Percentiles rank a stretch among this genome's conserved stretches.
These are phyloP conservation scores for Kwoniella bestiolae DNA, from an alignment of 768 basidiomycete species.

Conservation along the genomic window DNA sequence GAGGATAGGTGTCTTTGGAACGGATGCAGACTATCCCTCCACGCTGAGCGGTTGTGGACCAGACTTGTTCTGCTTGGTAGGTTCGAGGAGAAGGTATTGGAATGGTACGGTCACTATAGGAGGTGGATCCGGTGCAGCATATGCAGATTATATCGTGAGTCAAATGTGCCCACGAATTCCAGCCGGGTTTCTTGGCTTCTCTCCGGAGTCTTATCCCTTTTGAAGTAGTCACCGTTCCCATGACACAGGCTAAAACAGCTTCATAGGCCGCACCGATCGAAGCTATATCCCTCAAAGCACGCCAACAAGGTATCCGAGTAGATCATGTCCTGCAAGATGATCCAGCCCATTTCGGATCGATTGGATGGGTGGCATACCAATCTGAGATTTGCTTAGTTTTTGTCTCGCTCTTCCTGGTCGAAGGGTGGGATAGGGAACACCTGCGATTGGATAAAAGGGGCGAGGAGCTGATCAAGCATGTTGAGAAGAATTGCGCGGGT, in stretches of 20 bases:
- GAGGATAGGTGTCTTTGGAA: slow-evolving; percentile 65
- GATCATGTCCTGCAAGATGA: slow-evolving; percentile 51
- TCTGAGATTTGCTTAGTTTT: slow-evolving; percentile 56
- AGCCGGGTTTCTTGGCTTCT: no score
- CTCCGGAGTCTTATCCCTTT: no score
- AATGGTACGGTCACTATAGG: slow-evolving; percentile 55
- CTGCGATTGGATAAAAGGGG: slow-evolving; percentile 44
- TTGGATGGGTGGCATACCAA: slow-evolving; percentile 41
- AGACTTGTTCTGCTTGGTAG: slow-evolving; percentile 47
- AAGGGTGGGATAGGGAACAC: slow-evolving; percentile 53
- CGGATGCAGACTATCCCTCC: slow-evolving; percentile 61
- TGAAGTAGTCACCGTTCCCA: no score
- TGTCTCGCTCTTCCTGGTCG: slow-evolving; percentile 51
- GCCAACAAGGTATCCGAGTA: slow-evolving; percentile 39
- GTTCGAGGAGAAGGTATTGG: slow-evolving; percentile 44
- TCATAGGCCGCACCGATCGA: slow-evolving; percentile 50
- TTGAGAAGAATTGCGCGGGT: slow-evolving; percentile 42
- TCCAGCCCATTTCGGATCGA: slow-evolving; percentile 33
- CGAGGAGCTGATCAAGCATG: slow-evolving; percentile 47
- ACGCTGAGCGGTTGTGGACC: slow-evolving; percentile 49
- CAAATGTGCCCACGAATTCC: no score
- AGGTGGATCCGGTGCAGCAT: slow-evolving; percentile 53
- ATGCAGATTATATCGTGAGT: slow-evolving; percentile 51
- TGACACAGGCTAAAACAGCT: no score
- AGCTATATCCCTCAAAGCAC: slow-evolving; percentile 44